phyloP scores from a whole-genome alignment of 768 basidiomycete species.

The Cubamyces lactineus region DNA sequence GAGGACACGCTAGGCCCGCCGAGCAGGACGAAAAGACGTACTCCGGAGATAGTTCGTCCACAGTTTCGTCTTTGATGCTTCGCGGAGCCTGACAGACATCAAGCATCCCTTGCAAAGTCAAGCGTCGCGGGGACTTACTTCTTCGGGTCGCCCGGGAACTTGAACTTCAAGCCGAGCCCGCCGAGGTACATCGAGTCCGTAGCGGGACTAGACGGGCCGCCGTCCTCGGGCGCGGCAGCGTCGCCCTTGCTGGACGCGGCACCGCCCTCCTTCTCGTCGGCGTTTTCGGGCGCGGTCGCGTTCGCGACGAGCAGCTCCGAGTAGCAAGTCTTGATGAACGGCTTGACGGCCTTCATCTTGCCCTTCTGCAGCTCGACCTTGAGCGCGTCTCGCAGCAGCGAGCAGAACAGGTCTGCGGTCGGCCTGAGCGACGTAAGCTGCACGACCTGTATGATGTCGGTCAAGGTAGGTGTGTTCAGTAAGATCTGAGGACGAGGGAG shows the following conservation, averaged over 20 bases:
- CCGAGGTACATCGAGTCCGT: conserved; percentile 67
- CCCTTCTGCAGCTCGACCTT: conserved; percentile 88
- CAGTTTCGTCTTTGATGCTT: conserved; percentile 93
- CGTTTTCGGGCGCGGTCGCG: conserved; percentile 46
- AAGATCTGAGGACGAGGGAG: too few species aligned
- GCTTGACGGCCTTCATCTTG: conserved; percentile 91
- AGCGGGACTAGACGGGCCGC: conserved; percentile 35
- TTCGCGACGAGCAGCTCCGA: conserved; percentile 79
- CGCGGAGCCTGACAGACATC: conserved; percentile 61
- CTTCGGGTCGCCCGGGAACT: conserved; percentile 91
- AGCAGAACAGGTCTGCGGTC: conserved; percentile 92
- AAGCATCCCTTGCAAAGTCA: neutral
- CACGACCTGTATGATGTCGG: conserved; percentile 59
- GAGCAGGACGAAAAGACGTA: conserved; percentile 38
- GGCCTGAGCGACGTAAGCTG: conserved; percentile 93
- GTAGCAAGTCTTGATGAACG: conserved; percentile 90
- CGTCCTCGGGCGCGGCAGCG: conserved; percentile 52
- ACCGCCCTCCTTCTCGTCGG: conserved; percentile 68
- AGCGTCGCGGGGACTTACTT: conserved; percentile 55
- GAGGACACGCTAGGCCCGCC: neutral
- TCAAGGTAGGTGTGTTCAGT: neutral
- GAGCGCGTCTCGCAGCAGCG: conserved; percentile 83
- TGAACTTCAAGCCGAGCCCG: conserved; percentile 80
- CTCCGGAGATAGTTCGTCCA: conserved; percentile 89
- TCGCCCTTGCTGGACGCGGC: conserved; percentile 45